These are phyloP conservation scores for Neopestalotiopsis clavispora DNA, from an alignment of 2,329 filamentous ascomycete species.

Conservation along the genomic window DNA sequence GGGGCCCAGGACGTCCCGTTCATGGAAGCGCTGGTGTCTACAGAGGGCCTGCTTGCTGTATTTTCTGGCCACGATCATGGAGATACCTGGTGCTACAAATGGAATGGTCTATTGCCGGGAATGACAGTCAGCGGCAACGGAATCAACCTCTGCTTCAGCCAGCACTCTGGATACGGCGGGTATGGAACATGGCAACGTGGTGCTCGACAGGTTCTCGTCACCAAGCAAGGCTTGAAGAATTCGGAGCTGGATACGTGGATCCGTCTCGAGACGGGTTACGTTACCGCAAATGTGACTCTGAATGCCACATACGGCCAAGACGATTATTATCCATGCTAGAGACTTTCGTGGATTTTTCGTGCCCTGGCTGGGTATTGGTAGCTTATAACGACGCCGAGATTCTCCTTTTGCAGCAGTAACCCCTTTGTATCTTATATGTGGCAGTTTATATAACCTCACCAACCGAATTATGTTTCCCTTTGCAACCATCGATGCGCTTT, in stretches of 20 bases:
- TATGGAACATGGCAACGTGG: conserved; percentile 70
- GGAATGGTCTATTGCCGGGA: conserved; percentile 39
- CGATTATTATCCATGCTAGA: conserved; percentile 42
- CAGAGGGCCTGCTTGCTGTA: conserved; percentile 58
- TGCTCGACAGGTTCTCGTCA: conserved; percentile 57
- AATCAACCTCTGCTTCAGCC: conserved; percentile 58
- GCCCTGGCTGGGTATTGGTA: too few relatives aligned
- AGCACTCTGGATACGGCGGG: conserved; percentile 73
- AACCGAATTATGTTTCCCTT: too few relatives aligned
- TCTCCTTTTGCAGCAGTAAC: too few relatives aligned
- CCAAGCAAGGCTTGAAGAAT: conserved; percentile 43
- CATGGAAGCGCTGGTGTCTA: conserved; percentile 63
- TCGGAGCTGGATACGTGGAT: conserved; percentile 63
- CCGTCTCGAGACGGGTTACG: conserved; percentile 59
- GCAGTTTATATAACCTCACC: too few relatives aligned
- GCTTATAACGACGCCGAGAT: too few relatives aligned
- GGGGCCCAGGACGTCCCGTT: conserved; percentile 63
- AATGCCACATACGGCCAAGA: conserved; percentile 66
- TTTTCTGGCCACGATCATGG: conserved; percentile 73
- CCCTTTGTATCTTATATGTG: too few relatives aligned
- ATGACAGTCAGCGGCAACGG: conserved; percentile 43
- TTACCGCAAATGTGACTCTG: conserved; percentile 57
- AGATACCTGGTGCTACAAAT: conserved; percentile 61
- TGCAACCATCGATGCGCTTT: too few relatives aligned
- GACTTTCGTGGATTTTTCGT: too few relatives aligned